phyloP scores from a whole-genome alignment of 305 asterid species.

The Solanum hybrid region DNA sequence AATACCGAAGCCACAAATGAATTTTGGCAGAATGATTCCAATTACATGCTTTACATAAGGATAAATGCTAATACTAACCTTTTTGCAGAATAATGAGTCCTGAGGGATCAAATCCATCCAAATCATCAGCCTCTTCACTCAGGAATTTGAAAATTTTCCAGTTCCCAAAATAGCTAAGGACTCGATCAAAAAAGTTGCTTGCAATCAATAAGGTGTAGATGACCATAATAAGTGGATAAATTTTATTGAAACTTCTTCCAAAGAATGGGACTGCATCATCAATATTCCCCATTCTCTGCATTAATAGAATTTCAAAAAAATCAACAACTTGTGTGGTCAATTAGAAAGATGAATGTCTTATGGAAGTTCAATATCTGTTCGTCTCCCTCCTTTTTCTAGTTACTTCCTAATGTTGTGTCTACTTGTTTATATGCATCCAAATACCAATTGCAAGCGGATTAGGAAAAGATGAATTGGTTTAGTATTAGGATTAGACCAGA shows the following conservation, averaged over 20 bases:
- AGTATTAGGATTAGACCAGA: neutral
- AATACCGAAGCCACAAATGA: neutral
- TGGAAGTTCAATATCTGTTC: neutral
- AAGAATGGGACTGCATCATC: slow-evolving; percentile 83
- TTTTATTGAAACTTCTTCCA: slow-evolving; percentile 65
- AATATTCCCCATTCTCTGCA: slow-evolving; percentile 86
- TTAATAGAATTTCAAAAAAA: slow-evolving; percentile 2
- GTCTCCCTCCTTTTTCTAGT: neutral
- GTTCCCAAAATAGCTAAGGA: slow-evolving; percentile 47
- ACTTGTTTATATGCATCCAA: neutral
- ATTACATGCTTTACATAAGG: neutral
- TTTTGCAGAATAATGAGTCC: slow-evolving; percentile 57
- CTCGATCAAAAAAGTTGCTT: slow-evolving; percentile 55
- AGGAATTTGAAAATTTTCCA: slow-evolving; percentile 58
- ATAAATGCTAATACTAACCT: slow-evolving; percentile 25
- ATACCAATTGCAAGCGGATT: neutral
- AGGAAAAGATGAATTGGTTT: neutral
- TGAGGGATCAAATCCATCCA: slow-evolving; percentile 59
- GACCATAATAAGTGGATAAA: slow-evolving; percentile 75
- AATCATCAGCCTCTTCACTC: slow-evolving; percentile 52
- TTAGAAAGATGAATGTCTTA: neutral
- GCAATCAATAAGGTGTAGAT: slow-evolving; percentile 58
- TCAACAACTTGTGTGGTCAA: slow-evolving; percentile 8
- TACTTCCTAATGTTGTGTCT: neutral
- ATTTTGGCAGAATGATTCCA: neutral